These are phyloP conservation scores for Stipa capillata DNA, from an alignment of 176 grass and related monocot genomes.

Conservation along the genomic window DNA sequence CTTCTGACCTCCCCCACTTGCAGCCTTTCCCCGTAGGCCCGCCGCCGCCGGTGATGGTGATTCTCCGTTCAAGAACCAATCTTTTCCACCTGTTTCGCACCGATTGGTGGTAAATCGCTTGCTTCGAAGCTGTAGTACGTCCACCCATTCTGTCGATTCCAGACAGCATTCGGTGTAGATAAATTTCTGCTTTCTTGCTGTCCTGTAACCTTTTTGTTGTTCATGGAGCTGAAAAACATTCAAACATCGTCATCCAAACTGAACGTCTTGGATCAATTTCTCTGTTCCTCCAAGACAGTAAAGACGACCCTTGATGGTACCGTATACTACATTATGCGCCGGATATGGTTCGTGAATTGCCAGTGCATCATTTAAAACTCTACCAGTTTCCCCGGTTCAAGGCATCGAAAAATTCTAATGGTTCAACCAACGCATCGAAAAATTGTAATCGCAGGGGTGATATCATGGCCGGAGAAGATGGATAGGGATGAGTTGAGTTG, in stretches of 20 bases:
- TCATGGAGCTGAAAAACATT: background rate
- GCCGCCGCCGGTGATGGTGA: too few species aligned
- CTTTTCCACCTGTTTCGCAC: background rate
- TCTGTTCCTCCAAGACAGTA: too few species aligned
- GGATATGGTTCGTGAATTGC: background rate
- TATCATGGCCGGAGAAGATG: background rate
- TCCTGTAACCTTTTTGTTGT: background rate
- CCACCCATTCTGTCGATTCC: background rate
- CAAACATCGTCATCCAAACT: too few species aligned
- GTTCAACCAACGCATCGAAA: background rate
- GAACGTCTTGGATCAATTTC: too few species aligned
- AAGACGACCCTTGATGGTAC: too few species aligned
- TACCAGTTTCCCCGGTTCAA: background rate
- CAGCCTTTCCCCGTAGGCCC: too few species aligned
- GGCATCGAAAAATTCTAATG: background rate
- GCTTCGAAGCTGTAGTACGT: background rate
- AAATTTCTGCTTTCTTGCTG: background rate
- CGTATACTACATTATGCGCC: too few species aligned
- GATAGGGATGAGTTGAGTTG: background rate
- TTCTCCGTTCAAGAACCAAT: background rate
- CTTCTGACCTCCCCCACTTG: too few species aligned
- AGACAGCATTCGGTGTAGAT: slow-evolving; percentile 12
- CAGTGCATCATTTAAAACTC: too few species aligned
- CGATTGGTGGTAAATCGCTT: background rate
- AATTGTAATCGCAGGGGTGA: background rate